phyloP scores from a whole-genome alignment of 345 rosid genomes.

The Salix suchowensis region DNA sequence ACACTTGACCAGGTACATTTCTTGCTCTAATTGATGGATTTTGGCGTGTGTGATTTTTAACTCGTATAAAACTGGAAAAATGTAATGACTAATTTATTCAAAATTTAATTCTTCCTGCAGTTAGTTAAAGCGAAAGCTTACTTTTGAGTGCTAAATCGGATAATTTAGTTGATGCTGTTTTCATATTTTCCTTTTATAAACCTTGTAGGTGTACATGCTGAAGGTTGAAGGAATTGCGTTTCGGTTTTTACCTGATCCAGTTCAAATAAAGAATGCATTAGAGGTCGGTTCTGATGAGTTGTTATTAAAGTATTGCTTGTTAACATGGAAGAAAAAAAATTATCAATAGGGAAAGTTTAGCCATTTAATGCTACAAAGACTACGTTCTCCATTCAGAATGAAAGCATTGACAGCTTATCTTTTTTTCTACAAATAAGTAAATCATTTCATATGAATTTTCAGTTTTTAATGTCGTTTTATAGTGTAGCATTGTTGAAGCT shows the following conservation, averaged over 20 bases:
- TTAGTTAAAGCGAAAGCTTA: not conserved
- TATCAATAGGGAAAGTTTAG: not conserved
- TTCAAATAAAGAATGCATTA: constrained; percentile 84
- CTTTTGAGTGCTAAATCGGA: not conserved
- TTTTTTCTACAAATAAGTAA: not conserved
- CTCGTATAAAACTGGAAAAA: not conserved
- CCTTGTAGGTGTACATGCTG: constrained; percentile 63
- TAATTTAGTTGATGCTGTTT: not conserved
- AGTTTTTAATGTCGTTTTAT: not conserved
- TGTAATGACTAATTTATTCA: not conserved
- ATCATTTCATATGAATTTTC: not conserved
- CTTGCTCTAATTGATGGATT: not conserved
- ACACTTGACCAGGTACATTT: constrained; percentile 73
- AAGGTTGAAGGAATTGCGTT: constrained; percentile 96
- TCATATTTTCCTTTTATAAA: constrained; percentile 1
- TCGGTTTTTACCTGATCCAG: constrained; percentile 88
- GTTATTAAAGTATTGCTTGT: not conserved
- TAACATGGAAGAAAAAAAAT: not conserved
- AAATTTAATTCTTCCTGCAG: not conserved
- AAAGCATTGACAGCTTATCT: not conserved
- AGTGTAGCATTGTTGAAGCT: not conserved
- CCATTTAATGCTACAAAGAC: not conserved
- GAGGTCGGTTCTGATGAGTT: constrained; percentile 54
- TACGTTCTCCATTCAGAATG: not conserved
- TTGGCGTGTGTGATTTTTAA: not conserved